phyloP scores from a whole-genome alignment of 768 basidiomycete species.

The Suillus bovinus region DNA sequence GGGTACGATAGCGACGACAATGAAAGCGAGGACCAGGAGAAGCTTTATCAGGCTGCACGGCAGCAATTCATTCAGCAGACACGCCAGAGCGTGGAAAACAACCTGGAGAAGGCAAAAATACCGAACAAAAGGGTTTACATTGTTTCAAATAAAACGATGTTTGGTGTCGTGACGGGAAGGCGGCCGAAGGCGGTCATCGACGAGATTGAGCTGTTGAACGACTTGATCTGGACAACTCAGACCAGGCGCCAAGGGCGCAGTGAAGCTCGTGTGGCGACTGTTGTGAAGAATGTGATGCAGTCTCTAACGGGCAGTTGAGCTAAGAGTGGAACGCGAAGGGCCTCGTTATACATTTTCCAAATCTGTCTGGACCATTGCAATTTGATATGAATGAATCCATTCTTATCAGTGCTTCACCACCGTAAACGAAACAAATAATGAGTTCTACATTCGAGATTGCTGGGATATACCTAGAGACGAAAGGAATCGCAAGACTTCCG shows the following conservation, averaged over 20 bases:
- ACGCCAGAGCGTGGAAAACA: slow-evolving; percentile 22
- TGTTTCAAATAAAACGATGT: slow-evolving; percentile 24
- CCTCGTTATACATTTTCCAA: neutral
- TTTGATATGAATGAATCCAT: neutral
- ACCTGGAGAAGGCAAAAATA: slow-evolving; percentile 25
- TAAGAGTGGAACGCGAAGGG: neutral
- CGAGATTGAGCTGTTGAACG: slow-evolving; percentile 28
- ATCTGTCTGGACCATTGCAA: neutral
- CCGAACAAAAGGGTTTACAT: slow-evolving; percentile 32
- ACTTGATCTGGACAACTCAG: slow-evolving; percentile 20
- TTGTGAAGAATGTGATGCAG: neutral
- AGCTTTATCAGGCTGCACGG: slow-evolving; percentile 25
- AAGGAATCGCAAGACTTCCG: slow-evolving; percentile 50
- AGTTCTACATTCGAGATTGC: neutral
- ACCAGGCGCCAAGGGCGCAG: neutral
- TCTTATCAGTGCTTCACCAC: neutral
- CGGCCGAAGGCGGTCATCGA: slow-evolving; percentile 25
- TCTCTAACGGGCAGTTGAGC: neutral
- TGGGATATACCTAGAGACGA: slow-evolving; percentile 15
- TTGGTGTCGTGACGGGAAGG: slow-evolving; percentile 26
- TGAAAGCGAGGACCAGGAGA: slow-evolving; percentile 5
- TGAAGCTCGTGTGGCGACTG: neutral
- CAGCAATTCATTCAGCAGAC: slow-evolving; percentile 30
- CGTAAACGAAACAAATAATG: neutral
- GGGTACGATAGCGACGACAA: neutral